These are phyloP conservation scores for Colletotrichum sp. DNA, from an alignment of 2,329 filamentous ascomycete species.

Conservation along the genomic window DNA sequence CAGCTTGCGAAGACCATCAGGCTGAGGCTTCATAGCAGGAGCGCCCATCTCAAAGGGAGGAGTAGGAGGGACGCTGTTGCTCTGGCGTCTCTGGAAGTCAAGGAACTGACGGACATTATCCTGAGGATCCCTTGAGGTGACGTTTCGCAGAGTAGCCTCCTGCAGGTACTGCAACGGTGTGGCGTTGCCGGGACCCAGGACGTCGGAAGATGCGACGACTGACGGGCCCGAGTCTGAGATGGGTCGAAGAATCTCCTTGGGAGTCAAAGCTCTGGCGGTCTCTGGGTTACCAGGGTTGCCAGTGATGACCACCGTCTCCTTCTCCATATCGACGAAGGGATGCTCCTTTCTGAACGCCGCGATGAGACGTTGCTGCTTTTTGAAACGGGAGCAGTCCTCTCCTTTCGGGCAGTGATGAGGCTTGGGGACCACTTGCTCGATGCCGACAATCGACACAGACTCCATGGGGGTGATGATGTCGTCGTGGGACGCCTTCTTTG, in stretches of 20 bases:
- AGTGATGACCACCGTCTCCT: conserved; percentile 76
- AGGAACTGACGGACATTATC: conserved; percentile 94
- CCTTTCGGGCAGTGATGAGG: conserved; percentile 86
- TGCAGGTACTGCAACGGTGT: conserved; percentile 74
- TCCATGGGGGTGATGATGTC: conserved; percentile 80
- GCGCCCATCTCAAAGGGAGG: conserved; percentile 70
- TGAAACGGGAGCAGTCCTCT: conserved; percentile 83
- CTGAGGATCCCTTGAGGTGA: conserved; percentile 80
- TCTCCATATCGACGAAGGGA: conserved; percentile 66
- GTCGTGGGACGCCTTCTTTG: conserved; percentile 49
- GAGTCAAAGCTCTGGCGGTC: conserved; percentile 64
- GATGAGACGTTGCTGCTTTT: conserved; percentile 79
- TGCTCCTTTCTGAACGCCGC: conserved; percentile 78
- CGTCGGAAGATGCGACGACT: conserved; percentile 88
- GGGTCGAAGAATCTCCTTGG: conserved; percentile 64
- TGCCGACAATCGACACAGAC: conserved; percentile 89
- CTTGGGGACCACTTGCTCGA: conserved; percentile 87
- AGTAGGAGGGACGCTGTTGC: conserved; percentile 67
- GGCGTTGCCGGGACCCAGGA: conserved; percentile 73
- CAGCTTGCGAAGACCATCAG: conserved; percentile 61
- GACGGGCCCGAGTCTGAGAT: conserved; percentile 80
- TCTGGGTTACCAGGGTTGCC: conserved; percentile 80
- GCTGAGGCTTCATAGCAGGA: conserved; percentile 51
- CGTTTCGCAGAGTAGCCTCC: conserved; percentile 71
- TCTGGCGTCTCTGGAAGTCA: conserved; percentile 74